Percentiles rank a stretch among this genome's conserved stretches.
These are phyloP conservation scores for Irpex lacteus DNA, from an alignment of 1,284 basidiomycete genomes.

Conservation along the genomic window DNA sequence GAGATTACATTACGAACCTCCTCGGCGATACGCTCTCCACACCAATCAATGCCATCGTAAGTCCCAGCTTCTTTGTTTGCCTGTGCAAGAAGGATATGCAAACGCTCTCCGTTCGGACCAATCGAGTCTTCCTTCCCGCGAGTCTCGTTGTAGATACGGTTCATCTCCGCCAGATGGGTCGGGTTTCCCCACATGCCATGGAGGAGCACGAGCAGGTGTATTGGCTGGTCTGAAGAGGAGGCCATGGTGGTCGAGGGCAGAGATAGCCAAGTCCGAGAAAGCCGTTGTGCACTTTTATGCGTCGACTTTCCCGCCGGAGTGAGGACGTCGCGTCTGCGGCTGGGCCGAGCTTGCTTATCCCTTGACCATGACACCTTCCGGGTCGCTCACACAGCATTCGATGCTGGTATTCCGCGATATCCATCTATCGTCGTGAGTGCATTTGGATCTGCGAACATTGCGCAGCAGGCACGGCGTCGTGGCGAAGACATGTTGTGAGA, in stretches of 20 bases:
- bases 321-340: background rate
- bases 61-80: constrained; percentile 51
- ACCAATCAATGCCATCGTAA: constrained; percentile 67
- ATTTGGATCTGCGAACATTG: too few species aligned
- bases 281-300: background rate
- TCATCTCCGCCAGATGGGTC: constrained; percentile 43
- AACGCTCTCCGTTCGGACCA: constrained; percentile 27
- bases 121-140: constrained; percentile 22
- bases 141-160: constrained; percentile 41
- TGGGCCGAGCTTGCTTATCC: background rate
- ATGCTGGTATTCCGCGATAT: background rate
- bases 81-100: constrained; percentile 44
- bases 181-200: constrained; percentile 88
- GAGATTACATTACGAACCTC: constrained; percentile 46
- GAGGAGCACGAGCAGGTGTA: constrained; percentile 51
- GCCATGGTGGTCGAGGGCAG: background rate
- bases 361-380: background rate
- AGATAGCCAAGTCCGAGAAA: background rate
- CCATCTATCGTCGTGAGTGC: background rate
- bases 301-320: background rate
- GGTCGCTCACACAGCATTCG: background rate
- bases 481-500: too few species aligned
- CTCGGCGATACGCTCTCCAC: constrained; percentile 57
- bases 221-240: constrained; percentile 6
- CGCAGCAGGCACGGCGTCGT: too few species aligned